A percentile compares a stretch with the other conserved stretches of the same genome.
phyloP scores from a whole-genome alignment of 176 grass and related monocot species.

The Oryza officinalis region DNA sequence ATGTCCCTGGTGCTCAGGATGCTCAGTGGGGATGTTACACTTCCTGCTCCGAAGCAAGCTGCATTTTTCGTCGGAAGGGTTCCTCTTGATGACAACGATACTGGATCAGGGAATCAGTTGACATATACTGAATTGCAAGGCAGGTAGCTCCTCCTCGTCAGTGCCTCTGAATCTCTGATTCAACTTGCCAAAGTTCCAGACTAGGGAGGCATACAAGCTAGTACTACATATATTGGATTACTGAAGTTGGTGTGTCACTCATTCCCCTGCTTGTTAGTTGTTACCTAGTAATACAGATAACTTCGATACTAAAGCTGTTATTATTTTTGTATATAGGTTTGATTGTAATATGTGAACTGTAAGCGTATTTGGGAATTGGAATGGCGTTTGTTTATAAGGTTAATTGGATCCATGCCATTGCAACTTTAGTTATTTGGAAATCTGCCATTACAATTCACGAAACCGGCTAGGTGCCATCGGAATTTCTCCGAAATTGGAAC shows the following conservation, averaged over 20 bases:
- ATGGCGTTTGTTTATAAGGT: not conserved
- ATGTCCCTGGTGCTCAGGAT: conserved; percentile 58
- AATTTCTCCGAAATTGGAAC: too few relatives aligned
- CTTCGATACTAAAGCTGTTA: not conserved
- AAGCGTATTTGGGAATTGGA: not conserved
- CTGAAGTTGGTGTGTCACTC: not conserved
- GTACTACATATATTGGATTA: not conserved
- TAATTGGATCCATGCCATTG: too few relatives aligned
- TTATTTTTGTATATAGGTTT: not conserved
- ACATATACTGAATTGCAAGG: conserved; percentile 38
- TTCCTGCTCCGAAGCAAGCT: conserved; percentile 50
- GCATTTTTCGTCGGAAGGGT: conserved; percentile 51
- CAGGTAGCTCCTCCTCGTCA: conserved; percentile 16
- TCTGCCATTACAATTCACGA: too few relatives aligned
- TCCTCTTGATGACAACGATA: not conserved
- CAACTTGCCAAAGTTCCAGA: not conserved
- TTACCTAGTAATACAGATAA: not conserved
- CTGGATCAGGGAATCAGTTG: conserved; percentile 36
- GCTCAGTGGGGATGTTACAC: conserved; percentile 52
- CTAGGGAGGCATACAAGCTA: not conserved
- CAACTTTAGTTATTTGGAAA: too few relatives aligned
- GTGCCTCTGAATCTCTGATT: not conserved
- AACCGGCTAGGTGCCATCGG: too few relatives aligned
- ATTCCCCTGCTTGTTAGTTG: not conserved
- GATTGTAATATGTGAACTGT: not conserved